Percentiles rank a stretch among this genome's conserved stretches.
Evolutionary conservation across 345 rosid genomes (phyloP).

Genomic region (Gynandropsis gynandra): DNA sequence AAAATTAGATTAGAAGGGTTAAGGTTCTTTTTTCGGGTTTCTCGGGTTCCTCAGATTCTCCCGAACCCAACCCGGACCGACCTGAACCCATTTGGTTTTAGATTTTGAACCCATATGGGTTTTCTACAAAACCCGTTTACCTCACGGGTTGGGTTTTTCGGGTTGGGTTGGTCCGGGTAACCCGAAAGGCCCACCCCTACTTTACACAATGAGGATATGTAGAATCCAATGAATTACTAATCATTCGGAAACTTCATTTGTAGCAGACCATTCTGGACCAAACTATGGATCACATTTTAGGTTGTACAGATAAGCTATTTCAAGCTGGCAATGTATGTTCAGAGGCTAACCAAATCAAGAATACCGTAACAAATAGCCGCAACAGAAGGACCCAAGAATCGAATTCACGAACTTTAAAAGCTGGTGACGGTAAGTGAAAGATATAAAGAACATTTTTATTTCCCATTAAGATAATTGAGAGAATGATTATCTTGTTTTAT

Average conservation of each 20-base stretch:
- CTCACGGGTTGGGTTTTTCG: too few relatives aligned
- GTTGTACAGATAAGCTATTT: constrained; percentile 50
- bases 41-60: too few relatives aligned
- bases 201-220: constrained; percentile 5
- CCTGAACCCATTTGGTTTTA: too few relatives aligned
- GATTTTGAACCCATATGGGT: too few relatives aligned
- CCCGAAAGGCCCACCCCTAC: too few relatives aligned
- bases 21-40: too few relatives aligned
- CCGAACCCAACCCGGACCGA: too few relatives aligned
- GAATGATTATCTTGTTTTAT: constrained; percentile 3
- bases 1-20: too few relatives aligned
- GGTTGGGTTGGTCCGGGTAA: too few relatives aligned
- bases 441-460: not conserved
- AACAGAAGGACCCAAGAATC: constrained; percentile 24
- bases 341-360: constrained; percentile 22
- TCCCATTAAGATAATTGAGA: not conserved
- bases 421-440: constrained; percentile 41
- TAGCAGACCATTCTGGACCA: constrained; percentile 44
- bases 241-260: not conserved
- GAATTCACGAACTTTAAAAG: constrained; percentile 26
- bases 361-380: constrained; percentile 14
- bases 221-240: not conserved
- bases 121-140: too few relatives aligned
- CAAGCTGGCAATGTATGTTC: constrained; percentile 24
- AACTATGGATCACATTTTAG: constrained; percentile 60